Evolutionary conservation across 805 yeast genomes (phyloP), one percentile per base, ranked within the genome.

Genomic region (Wickerhamomyces canadensis): DNA sequence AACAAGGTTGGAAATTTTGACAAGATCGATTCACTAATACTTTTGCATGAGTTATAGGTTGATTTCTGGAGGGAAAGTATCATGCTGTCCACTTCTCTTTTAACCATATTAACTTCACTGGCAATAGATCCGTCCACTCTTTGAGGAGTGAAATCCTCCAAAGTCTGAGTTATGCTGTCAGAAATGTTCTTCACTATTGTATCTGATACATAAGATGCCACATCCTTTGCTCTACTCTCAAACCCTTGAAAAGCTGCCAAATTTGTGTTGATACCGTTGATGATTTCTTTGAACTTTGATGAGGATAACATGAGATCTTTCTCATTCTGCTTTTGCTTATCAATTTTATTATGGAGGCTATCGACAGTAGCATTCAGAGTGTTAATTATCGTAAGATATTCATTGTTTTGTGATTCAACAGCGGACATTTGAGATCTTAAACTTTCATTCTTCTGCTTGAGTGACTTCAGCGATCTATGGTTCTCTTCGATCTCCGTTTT

Each of bases 401-500:
- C 53, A 19, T 48, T 41, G 34, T 42, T 44, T 35, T 52, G 50
- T 2, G 43, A 29, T 30, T 51, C 55, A 2, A 43, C 37, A 9
- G 45, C 44, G n/a, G 51, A 33, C 10, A 49, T 37, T 33, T 46
- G 52, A 12, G 38, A 21, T 17, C 51, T 59, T 30, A 59, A 54
- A 15, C 37, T 42, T 23, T 54, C 50, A 37, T 67, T 58, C 43
- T 71, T 72, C 24, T 59, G 54, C 22, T 53, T 54, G 19, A 73
- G 43, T 6, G 62, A 54, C 17, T 67, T 70, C n/a, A 62, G 63
- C 8, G 58, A 58, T 33, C 76, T 53, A 36, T 62, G 57, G 15
- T 61, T 54, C 47, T 76, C 82, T 27, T 66, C 67, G 9, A 71
- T 58, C 45, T 75, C 78, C 2, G 70, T 70, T 31, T 68, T 72